Evolutionary conservation across 305 asterid species (phyloP), one percentile per base, ranked within the genome.

Genomic region (Fraxinus floribunda): DNA sequence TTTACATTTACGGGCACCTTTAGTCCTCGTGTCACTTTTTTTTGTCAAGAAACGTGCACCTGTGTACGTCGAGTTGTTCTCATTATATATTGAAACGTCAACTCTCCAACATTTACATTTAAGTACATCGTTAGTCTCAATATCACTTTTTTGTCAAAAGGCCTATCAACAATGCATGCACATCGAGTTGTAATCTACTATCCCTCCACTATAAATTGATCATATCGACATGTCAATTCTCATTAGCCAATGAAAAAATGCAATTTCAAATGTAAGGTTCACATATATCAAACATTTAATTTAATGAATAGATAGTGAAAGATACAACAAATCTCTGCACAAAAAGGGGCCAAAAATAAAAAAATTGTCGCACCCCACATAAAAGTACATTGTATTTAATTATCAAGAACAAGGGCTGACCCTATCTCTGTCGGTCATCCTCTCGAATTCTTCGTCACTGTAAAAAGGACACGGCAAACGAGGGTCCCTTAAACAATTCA

Each of bases 401-500:
- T 41, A 10, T 41, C 16, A 41, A 41, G 52, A 10, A 41, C 52
- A 41, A 41, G 20, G 9, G 30, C 77, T 81, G 83, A 85, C 57
- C 79, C 79, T 10, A 76, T 55, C 4, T 41, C 35, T 81, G 85
- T 76, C 80, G 75, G 81, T 78, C 82, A 78, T 64, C 75, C 46
- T 84, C 87, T 89, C 87, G 92, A 52, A 62, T 52, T 86, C 71
- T 79, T 80, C 81, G 70, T 85, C 84, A 81, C n/a, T 76, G 80
- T 79, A 78, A 76, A 82, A 78, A 29, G 62, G 66, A 75, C 87
- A 82, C 89, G 84, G 39, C 86, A 87, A 82, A 87, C 30, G 32
- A 20, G 89, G 89, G 85, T 78, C 82, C 85, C 80, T 81, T 36
- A 20, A 20, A 62, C 32, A 20, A 22, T 22, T 62, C 32, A 62